phyloP scores from a whole-genome alignment of 2,329 filamentous ascomycete species.

The Botrytis hyacinthi region DNA sequence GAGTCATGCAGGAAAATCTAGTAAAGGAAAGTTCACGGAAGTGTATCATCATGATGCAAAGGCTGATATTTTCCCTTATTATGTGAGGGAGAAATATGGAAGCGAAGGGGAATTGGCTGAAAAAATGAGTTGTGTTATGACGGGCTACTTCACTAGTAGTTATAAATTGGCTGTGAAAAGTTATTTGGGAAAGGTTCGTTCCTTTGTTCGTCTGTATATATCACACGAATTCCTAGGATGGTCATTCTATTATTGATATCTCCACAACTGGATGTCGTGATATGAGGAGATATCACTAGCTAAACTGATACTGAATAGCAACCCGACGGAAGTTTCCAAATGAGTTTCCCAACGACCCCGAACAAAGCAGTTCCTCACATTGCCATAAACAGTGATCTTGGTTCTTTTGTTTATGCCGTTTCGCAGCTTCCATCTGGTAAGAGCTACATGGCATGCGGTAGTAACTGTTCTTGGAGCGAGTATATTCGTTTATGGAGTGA shows the following conservation, averaged over 20 bases:
- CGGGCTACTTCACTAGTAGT: conserved; percentile 42
- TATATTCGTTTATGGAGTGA: conserved; percentile 28
- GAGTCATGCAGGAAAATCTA: conserved; percentile 49
- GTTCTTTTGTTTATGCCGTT: conserved; percentile 36
- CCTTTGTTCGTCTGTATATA: not conserved
- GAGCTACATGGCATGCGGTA: conserved; percentile 28
- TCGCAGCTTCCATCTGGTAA: conserved; percentile 32
- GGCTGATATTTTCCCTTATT: conserved; percentile 42
- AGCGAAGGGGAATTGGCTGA: conserved; percentile 39
- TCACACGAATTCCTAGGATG: not conserved
- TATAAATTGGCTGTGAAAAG: conserved; percentile 47
- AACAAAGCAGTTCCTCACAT: conserved; percentile 42
- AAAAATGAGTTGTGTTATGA: conserved; percentile 47
- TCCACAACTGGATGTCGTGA: not conserved
- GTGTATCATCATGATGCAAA: conserved; percentile 55
- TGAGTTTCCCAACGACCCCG: conserved; percentile 47
- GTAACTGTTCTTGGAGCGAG: conserved; percentile 26
- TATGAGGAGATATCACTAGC: not conserved
- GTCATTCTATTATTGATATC: not conserved
- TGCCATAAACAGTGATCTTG: conserved; percentile 46
- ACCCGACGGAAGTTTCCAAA: conserved; percentile 46
- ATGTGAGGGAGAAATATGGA: conserved; percentile 44
- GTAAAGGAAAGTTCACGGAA: conserved; percentile 45
- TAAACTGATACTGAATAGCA: conserved; percentile 32
- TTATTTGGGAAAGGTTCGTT: conserved; percentile 48